Conservation (phyloP, 2,329 filamentous ascomycete genomes). For the Fusarium zealandicum region DNA sequence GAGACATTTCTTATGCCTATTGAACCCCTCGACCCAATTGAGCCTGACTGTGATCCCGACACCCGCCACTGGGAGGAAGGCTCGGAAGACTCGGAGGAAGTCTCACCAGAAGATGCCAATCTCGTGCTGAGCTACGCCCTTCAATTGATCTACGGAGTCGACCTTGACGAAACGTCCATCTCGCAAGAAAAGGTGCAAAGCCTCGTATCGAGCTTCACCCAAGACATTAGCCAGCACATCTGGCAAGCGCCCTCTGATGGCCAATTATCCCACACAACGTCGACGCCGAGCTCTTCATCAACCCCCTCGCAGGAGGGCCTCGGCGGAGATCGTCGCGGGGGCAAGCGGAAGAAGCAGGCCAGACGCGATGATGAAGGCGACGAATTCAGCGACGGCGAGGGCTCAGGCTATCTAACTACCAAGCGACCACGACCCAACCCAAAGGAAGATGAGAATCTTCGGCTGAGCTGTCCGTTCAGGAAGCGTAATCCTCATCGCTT, state of each 20-base stretch:
- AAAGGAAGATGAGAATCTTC: slow-evolving; percentile 49
- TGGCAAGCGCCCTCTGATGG: slow-evolving; percentile 44
- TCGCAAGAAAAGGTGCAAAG: slow-evolving; percentile 40
- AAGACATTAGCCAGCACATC: slow-evolving; percentile 45
- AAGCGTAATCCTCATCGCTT: slow-evolving; percentile 55
- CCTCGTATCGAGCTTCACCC: slow-evolving; percentile 45
- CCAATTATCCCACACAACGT: slow-evolving; percentile 43
- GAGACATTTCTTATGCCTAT: slow-evolving; percentile 30
- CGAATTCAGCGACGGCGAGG: slow-evolving; percentile 47
- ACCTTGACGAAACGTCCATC: slow-evolving; percentile 45
- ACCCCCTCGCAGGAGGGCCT: slow-evolving; percentile 41
- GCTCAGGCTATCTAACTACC: slow-evolving; percentile 38
- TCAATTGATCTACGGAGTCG: slow-evolving; percentile 49
- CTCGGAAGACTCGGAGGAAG: slow-evolving; percentile 41
- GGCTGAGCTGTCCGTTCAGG: slow-evolving; percentile 53
- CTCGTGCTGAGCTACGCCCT: slow-evolving; percentile 47
- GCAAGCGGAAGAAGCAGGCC: slow-evolving; percentile 48
- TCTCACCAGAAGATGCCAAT: slow-evolving; percentile 46
- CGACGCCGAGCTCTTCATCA: slow-evolving; percentile 44
- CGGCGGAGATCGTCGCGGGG: slow-evolving; percentile 34
- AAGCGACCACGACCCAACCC: slow-evolving; percentile 46
- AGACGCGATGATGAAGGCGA: slow-evolving; percentile 46
- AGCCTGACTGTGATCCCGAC: slow-evolving; percentile 14
- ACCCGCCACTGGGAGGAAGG: slow-evolving; percentile 29
- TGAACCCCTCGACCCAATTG: slow-evolving; percentile 9